A percentile compares a stretch with the other conserved stretches of the same genome.
Conservation (phyloP, 176 grass and related monocot genomes). For the Musa troglodytarum region DNA sequence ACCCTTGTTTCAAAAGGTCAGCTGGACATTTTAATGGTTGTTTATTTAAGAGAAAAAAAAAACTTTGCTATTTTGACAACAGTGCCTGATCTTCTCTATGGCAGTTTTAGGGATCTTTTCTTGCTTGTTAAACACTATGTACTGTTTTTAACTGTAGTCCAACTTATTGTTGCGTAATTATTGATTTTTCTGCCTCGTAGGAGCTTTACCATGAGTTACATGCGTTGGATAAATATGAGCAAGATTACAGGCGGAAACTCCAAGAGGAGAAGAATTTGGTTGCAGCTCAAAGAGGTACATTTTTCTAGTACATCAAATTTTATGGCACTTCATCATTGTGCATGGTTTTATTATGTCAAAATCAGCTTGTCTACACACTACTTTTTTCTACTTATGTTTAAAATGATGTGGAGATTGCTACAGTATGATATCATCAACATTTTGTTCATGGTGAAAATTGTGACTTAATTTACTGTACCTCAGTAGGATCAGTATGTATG, state of each 20-base stretch:
- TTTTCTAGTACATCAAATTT: conserved; percentile 11
- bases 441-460: neutral
- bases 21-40: neutral
- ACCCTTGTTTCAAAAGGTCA: neutral
- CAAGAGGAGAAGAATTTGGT: conserved; percentile 35
- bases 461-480: neutral
- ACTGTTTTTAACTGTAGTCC: neutral
- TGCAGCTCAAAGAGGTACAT: conserved; percentile 40
- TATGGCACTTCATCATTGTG: conserved; percentile 4
- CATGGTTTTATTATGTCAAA: neutral
- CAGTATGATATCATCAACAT: neutral
- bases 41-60: neutral
- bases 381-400: neutral
- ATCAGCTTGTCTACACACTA: neutral
- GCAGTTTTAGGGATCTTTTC: neutral
- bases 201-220: conserved; percentile 87
- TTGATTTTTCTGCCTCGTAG: conserved; percentile 16
- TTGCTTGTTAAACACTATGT: neutral
- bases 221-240: conserved; percentile 77
- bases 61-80: neutral
- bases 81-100: neutral
- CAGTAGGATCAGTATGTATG: neutral
- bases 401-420: neutral
- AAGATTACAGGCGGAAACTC: conserved; percentile 47
- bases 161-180: neutral